Percentiles rank a stretch among this genome's conserved stretches.
Evolutionary conservation across 2,329 filamentous ascomycete genomes (phyloP).

Genomic region (Ceratocystis alfenasii): DNA sequence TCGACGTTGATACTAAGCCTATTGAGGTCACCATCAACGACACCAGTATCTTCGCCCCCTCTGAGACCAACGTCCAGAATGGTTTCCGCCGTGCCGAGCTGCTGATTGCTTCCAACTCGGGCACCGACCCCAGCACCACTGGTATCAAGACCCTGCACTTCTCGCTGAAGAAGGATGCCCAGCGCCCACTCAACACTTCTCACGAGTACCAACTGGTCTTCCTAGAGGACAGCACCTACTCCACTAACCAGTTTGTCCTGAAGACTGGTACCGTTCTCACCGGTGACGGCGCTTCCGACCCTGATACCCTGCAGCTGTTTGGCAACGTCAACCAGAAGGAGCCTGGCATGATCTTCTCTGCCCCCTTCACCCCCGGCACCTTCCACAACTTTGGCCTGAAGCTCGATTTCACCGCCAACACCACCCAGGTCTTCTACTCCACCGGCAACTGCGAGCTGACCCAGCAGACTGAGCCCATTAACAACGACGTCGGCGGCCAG

Average conservation of each 20-base stretch:
- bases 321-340: slow-evolving; percentile 37
- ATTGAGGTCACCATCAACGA: slow-evolving; percentile 46
- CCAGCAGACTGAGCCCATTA: slow-evolving; percentile 35
- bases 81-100: slow-evolving; percentile 52
- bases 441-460: slow-evolving; percentile 35
- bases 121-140: slow-evolving; percentile 39
- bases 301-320: slow-evolving; percentile 36
- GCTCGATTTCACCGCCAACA: slow-evolving; percentile 44
- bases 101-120: slow-evolving; percentile 38
- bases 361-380: slow-evolving; percentile 37
- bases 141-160: slow-evolving; percentile 52
- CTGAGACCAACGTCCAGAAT: slow-evolving; percentile 37
- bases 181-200: slow-evolving; percentile 43
- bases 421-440: slow-evolving; percentile 47
- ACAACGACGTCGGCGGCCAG: slow-evolving; percentile 31
- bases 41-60: slow-evolving; percentile 46
- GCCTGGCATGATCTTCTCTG: slow-evolving; percentile 39
- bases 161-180: slow-evolving; percentile 41
- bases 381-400: slow-evolving; percentile 53
- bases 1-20: slow-evolving; percentile 36
- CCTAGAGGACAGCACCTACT: slow-evolving; percentile 37
- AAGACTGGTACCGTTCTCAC: slow-evolving; percentile 44
- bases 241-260: slow-evolving; percentile 42
- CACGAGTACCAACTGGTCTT: slow-evolving; percentile 50
- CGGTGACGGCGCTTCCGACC: slow-evolving; percentile 27